phyloP scores from a whole-genome alignment of 176 grass and related monocot species.

The Triticum monococcum region DNA sequence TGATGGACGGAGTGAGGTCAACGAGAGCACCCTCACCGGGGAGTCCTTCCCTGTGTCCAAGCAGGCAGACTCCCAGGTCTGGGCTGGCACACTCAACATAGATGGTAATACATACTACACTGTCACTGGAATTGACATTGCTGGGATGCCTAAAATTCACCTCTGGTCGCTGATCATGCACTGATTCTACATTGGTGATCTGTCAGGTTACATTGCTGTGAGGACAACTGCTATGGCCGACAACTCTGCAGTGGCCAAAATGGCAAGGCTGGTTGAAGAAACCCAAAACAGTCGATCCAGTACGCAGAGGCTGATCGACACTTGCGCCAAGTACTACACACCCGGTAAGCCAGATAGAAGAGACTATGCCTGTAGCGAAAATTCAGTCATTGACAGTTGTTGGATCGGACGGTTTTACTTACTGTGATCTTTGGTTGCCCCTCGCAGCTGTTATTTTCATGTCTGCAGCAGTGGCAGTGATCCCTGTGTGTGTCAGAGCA shows the following conservation, averaged over 20 bases:
- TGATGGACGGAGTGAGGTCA: slow-evolving; percentile 74
- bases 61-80: slow-evolving; percentile 75
- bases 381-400: background rate
- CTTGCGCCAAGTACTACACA: slow-evolving; percentile 92
- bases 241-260: slow-evolving; percentile 85
- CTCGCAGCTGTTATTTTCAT: slow-evolving; percentile 78
- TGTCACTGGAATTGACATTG: background rate
- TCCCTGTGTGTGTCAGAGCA: slow-evolving; percentile 50
- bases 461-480: slow-evolving; percentile 55
- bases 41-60: slow-evolving; percentile 87
- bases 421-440: slow-evolving; percentile 29
- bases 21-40: slow-evolving; percentile 85
- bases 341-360: slow-evolving; percentile 44
- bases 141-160: background rate
- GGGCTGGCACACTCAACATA: slow-evolving; percentile 93
- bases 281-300: slow-evolving; percentile 81
- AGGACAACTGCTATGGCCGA: slow-evolving; percentile 81
- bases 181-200: slow-evolving; percentile 21
- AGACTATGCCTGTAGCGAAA: background rate
- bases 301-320: slow-evolving; percentile 82
- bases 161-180: background rate
- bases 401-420: background rate
- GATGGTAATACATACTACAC: slow-evolving; percentile 52
- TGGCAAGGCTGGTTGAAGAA: slow-evolving; percentile 95
- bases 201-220: slow-evolving; percentile 89